Evolutionary conservation across 75 land plant genomes (phyloP).

Genomic region (Larix kaempferi): DNA sequence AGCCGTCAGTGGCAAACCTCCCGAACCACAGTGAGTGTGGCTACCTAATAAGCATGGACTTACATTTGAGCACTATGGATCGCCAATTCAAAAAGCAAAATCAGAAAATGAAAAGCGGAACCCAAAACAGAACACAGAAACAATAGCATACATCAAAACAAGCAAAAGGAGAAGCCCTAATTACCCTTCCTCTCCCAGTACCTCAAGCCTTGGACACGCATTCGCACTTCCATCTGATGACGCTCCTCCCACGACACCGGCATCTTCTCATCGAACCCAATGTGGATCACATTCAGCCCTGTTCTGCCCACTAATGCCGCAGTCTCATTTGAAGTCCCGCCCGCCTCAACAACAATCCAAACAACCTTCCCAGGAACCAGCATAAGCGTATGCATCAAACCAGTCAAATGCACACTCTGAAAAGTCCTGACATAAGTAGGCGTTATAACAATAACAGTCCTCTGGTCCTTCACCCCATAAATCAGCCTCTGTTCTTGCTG

Average conservation of each 20-base stretch:
- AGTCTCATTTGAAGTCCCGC: constrained; percentile 73
- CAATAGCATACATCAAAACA: constrained; percentile 1
- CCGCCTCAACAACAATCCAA: constrained; percentile 97
- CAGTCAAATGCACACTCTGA: constrained; percentile 79
- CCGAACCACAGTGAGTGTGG: too few species aligned
- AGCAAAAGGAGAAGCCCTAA: constrained; percentile 11
- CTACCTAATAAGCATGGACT: too few species aligned
- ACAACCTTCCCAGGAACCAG: constrained; percentile 63
- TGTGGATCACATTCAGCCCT: constrained; percentile 44
- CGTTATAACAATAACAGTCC: constrained; percentile 65
- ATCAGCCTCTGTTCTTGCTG: constrained; percentile 73
- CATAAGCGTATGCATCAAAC: constrained; percentile 74
- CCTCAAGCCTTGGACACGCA: constrained; percentile 84
- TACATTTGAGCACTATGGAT: too few species aligned
- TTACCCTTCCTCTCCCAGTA: constrained; percentile 23
- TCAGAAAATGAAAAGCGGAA: neutral
- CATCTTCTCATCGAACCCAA: constrained; percentile 57
- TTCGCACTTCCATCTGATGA: constrained; percentile 54
- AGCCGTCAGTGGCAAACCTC: too few species aligned
- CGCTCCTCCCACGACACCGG: constrained; percentile 56
- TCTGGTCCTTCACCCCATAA: constrained; percentile 54
- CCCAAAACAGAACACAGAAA: neutral
- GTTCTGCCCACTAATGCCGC: constrained; percentile 49
- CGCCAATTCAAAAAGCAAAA: neutral
- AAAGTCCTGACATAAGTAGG: constrained; percentile 89